Base-by-base conservation (phyloP, 2,329 filamentous ascomycete species). In the Alternaria novae-zelandiae region DNA sequence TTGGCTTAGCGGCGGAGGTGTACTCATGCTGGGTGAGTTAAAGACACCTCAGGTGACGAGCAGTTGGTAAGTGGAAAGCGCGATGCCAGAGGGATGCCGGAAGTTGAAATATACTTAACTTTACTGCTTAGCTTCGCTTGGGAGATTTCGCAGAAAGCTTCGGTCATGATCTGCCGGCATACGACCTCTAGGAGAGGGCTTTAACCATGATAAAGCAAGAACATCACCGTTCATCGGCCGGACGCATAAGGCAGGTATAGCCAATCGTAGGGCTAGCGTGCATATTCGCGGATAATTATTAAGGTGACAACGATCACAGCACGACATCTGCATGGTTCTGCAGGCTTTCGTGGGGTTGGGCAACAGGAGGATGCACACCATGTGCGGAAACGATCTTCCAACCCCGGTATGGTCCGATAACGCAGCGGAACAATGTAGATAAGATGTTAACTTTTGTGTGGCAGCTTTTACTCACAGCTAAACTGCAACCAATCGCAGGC, bases 1-100 rank as follows among this genome's bases (percentile, higher is more conserved):
- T 73, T 91, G 88, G 67, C 79, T 74, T 17, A 84, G 78, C 28
- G 81, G 80, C 25, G 80, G 78, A 54, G 70, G 15, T 17, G 54
- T 57, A 49, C 54, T 57, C 54, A 57, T 57, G 15, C 15, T 57
- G 44, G 54, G 41, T 13, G 43, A 32, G 25, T 15, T 46, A 23
- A 30, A 44, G 15, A 44, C 12, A 17, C 15, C 41, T 10, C n/a
- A 28, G 17, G 43, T 28, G 21, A 43, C 21, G 10, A 32, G n/a
- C 26, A 21, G 47, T 2, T 21, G 20, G 23, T 12, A 30, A 30
- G 53, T 12, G 25, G 11, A 17, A 46, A 13, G 8, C 21, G 8
- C 41, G 26, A 12, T 20, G 6, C 3, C 20, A 23, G 17, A 36
- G 49, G 21, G 28, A 30, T 51, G 20, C 9, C 17, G 17, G 49